phyloP scores from a whole-genome alignment of 2,329 filamentous ascomycete genomes.

The Tolypocladium tundrense region DNA sequence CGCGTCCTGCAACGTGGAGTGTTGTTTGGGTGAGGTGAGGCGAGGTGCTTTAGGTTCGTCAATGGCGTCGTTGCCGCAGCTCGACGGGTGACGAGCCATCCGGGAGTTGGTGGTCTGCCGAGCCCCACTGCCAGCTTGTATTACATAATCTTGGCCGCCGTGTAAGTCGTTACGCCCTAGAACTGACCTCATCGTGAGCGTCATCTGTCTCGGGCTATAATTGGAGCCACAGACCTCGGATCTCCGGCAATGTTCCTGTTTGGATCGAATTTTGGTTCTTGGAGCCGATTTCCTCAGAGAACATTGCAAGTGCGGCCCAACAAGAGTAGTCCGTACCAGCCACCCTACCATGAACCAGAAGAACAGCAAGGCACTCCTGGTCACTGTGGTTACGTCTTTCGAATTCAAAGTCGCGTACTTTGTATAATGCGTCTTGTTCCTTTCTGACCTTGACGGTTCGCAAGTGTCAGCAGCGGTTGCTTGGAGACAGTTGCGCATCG shows the following conservation, averaged over 20 bases:
- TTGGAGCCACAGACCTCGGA: neutral
- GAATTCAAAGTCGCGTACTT: neutral
- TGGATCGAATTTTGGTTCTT: neutral
- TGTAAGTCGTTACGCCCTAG: neutral
- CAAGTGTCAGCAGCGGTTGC: neutral
- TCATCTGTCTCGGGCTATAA: neutral
- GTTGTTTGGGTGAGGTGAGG: neutral
- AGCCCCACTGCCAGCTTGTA: neutral
- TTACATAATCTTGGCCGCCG: neutral
- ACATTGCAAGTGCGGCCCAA: neutral
- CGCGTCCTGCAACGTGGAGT: neutral
- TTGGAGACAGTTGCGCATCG: neutral
- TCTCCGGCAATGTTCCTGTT: neutral
- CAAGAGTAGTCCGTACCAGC: no score
- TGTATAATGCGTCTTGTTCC: neutral
- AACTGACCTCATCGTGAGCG: neutral
- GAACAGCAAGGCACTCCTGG: neutral
- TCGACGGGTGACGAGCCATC: neutral
- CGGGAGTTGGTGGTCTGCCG: neutral
- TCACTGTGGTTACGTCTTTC: neutral
- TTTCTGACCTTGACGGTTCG: neutral
- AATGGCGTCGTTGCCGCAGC: neutral
- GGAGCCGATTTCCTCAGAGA: neutral
- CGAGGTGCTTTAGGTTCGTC: neutral
- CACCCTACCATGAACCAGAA: neutral